Evolutionary conservation across 2,329 filamentous ascomycete species (phyloP).

Genomic region (Cyclaneusma minus): DNA sequence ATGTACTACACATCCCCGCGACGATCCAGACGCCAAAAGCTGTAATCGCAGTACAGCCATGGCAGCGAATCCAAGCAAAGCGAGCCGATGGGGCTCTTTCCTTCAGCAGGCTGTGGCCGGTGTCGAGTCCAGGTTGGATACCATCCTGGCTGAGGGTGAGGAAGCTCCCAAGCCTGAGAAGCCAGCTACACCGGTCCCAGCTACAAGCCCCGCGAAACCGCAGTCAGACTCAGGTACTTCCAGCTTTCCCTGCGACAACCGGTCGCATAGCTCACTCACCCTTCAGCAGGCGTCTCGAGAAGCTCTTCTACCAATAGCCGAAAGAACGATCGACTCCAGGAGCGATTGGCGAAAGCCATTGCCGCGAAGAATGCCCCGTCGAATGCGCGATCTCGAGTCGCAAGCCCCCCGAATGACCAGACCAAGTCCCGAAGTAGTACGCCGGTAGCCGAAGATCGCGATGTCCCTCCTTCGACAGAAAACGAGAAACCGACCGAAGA

Average conservation of each 20-base stretch:
- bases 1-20: too few relatives aligned
- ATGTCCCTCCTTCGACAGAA: too few relatives aligned
- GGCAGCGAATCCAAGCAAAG: constrained; percentile 22
- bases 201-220: constrained; percentile 17
- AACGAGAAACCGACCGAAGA: background rate
- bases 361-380: constrained; percentile 49
- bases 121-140: constrained; percentile 85
- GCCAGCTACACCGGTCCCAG: constrained; percentile 20
- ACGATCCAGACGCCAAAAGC: too few relatives aligned
- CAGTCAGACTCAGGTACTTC: constrained; percentile 16
- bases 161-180: constrained; percentile 29
- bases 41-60: too few relatives aligned
- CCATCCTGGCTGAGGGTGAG: constrained; percentile 71
- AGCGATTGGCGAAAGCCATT: constrained; percentile 76
- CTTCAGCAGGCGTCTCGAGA: constrained; percentile 34
- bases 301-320: constrained; percentile 46
- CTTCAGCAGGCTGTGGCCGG: constrained; percentile 84
- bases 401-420: constrained; percentile 36
- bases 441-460: too few relatives aligned
- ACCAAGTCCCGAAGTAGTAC: too few relatives aligned
- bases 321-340: constrained; percentile 72
- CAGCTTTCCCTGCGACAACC: constrained; percentile 7
- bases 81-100: constrained; percentile 62
- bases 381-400: constrained; percentile 31
- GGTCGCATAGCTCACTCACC: constrained; percentile 2